Evolutionary conservation across 2,329 filamentous ascomycete species (phyloP).

Genomic region (Claviceps sp.): DNA sequence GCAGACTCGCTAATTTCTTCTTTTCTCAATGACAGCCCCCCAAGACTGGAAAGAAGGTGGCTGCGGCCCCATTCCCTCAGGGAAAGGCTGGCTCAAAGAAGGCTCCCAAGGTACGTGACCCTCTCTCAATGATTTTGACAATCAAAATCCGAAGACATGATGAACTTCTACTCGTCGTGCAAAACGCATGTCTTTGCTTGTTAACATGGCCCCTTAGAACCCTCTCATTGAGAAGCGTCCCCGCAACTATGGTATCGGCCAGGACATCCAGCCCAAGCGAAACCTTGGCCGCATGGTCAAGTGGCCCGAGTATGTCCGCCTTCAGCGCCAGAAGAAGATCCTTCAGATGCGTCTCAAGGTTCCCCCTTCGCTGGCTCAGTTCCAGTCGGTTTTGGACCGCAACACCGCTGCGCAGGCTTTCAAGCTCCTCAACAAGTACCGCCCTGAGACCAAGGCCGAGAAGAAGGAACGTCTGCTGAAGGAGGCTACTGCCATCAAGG

Average conservation of each 20-base stretch:
- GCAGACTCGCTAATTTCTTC: conserved; percentile 86
- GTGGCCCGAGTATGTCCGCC: conserved; percentile 98
- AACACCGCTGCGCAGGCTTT: conserved; percentile 94
- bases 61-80: conserved; percentile 91
- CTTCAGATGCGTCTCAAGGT: conserved; percentile 98
- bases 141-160: too few species aligned
- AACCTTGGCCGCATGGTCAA: conserved; percentile 98
- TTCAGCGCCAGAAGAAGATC: conserved; percentile 90
- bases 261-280: conserved; percentile 93
- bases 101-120: conserved; percentile 76
- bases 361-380: conserved; percentile 91
- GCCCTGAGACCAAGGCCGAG: conserved; percentile 95
- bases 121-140: too few species aligned
- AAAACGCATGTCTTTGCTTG: background rate
- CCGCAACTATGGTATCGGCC: conserved; percentile 96
- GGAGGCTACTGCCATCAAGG: conserved; percentile 94
- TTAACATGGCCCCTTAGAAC: conserved; percentile 49
- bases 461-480: conserved; percentile 99
- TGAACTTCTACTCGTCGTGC: too few species aligned
- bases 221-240: conserved; percentile 97
- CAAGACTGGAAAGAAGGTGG: conserved; percentile 96
- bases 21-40: conserved; percentile 99
- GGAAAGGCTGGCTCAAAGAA: conserved; percentile 89
- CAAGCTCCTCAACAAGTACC: conserved; percentile 99
- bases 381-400: conserved; percentile 92